Evolutionary conservation across 257 asterid species (phyloP).

Genomic region (Nicotiana knightiana): DNA sequence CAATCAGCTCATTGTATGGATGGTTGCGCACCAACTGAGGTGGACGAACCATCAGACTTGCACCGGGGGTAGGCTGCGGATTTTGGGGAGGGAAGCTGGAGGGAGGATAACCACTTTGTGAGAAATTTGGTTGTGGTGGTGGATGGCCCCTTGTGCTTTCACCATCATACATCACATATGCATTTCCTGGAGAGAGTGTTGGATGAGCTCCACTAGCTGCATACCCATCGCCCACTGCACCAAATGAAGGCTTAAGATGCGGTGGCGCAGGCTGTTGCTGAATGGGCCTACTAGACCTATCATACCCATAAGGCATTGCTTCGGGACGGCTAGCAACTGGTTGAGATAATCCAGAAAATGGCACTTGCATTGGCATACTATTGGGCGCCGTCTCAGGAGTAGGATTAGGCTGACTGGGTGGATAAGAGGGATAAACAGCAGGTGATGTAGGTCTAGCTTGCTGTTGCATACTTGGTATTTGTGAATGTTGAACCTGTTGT

Average conservation of each 20-base stretch:
- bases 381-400: constrained; percentile 59
- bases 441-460: constrained; percentile 63
- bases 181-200: constrained; percentile 50
- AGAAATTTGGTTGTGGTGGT: constrained; percentile 58
- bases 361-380: constrained; percentile 64
- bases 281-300: constrained; percentile 48
- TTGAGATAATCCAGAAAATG: constrained; percentile 46
- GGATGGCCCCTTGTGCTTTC: constrained; percentile 67
- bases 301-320: constrained; percentile 51
- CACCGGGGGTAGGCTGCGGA: constrained; percentile 39
- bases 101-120: constrained; percentile 64
- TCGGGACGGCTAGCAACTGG: constrained; percentile 47
- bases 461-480: constrained; percentile 39
- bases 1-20: constrained; percentile 76
- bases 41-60: constrained; percentile 36
- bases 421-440: constrained; percentile 51
- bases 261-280: constrained; percentile 54
- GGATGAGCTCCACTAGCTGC: constrained; percentile 57
- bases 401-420: constrained; percentile 53
- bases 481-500: constrained; percentile 42
- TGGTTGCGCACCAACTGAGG: constrained; percentile 51
- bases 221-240: constrained; percentile 60
- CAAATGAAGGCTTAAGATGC: constrained; percentile 49
- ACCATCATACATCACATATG: constrained; percentile 60
- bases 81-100: constrained; percentile 45